phyloP scores from a whole-genome alignment of 768 basidiomycete genomes.

The Tulasnella sp. region DNA sequence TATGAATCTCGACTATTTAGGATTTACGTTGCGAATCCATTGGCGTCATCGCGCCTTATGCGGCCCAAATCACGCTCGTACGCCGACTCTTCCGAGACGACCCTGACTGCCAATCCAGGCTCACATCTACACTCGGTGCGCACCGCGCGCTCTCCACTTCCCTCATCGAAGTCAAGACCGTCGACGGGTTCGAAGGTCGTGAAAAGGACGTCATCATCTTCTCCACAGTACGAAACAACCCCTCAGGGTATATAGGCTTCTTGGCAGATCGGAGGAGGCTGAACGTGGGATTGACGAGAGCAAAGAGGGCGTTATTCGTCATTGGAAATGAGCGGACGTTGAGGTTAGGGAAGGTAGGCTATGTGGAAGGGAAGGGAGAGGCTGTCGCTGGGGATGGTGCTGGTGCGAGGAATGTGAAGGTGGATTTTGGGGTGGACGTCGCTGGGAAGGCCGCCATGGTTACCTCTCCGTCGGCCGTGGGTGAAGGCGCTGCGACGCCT shows the following conservation, averaged over 20 bases:
- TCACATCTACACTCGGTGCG: slow-evolving; percentile 49
- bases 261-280: slow-evolving; percentile 73
- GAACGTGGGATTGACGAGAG: slow-evolving; percentile 86
- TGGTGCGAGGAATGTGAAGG: slow-evolving; percentile 5
- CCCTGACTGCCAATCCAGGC: slow-evolving; percentile 39
- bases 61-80: slow-evolving; percentile 70
- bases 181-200: slow-evolving; percentile 89
- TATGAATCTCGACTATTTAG: no score
- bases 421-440: slow-evolving; percentile 2
- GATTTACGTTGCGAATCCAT: slow-evolving; percentile 61
- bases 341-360: slow-evolving; percentile 31
- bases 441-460: neutral
- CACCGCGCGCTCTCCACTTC: slow-evolving; percentile 53
- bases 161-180: slow-evolving; percentile 77
- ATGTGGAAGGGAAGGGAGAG: neutral
- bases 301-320: slow-evolving; percentile 74
- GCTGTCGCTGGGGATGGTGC: neutral
- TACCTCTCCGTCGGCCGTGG: no score
- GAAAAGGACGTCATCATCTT: slow-evolving; percentile 91
- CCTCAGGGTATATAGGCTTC: slow-evolving; percentile 71
- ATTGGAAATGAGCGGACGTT: slow-evolving; percentile 64
- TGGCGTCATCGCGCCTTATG: slow-evolving; percentile 88
- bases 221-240: slow-evolving; percentile 80
- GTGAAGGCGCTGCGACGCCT: neutral
- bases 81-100: slow-evolving; percentile 53